These are phyloP conservation scores for Aphanocladium album DNA, from an alignment of 2,329 filamentous ascomycete genomes.

Conservation along the genomic window DNA sequence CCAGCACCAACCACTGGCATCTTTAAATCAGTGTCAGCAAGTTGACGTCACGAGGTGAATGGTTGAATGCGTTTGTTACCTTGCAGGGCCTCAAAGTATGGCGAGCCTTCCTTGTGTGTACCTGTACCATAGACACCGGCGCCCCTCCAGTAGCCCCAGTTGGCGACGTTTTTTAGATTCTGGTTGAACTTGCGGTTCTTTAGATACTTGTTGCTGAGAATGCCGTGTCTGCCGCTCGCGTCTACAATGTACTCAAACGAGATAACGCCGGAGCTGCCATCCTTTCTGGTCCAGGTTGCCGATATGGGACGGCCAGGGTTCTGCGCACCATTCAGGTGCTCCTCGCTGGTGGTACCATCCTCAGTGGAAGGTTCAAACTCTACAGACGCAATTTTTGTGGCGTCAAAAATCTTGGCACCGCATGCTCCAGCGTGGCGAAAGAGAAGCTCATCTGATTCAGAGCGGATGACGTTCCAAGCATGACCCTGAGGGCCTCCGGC, in stretches of 20 bases:
- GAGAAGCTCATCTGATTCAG: conserved; percentile 40
- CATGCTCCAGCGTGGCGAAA: conserved; percentile 36
- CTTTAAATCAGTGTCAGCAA: conserved; percentile 17
- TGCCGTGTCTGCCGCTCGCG: conserved; percentile 40
- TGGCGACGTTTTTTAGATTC: conserved; percentile 44
- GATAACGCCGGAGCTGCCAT: conserved; percentile 33
- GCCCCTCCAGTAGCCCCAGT: conserved; percentile 43
- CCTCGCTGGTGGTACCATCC: not conserved
- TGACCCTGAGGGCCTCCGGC: conserved; percentile 33
- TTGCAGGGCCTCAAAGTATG: conserved; percentile 40
- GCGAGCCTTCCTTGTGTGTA: conserved; percentile 29
- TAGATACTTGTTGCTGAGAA: conserved; percentile 43
- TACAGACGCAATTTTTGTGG: conserved; percentile 30
- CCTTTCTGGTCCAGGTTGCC: conserved; percentile 30
- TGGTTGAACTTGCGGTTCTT: conserved; percentile 44
- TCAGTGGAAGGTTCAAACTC: conserved; percentile 22
- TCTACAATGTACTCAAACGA: conserved; percentile 44
- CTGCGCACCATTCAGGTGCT: too few relatives aligned
- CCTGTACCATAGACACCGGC: conserved; percentile 28
- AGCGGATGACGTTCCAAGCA: conserved; percentile 43
- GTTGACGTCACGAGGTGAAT: not conserved
- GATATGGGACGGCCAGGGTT: conserved; percentile 29
- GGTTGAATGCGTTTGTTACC: too few relatives aligned
- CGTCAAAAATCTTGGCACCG: conserved; percentile 38
- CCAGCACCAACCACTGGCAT: conserved; percentile 47